Evolutionary conservation across 225 moss, liverwort and hornwort genomes (phyloP), one percentile per base, ranked within the genome.

Genomic region (Polytrichum commune): DNA sequence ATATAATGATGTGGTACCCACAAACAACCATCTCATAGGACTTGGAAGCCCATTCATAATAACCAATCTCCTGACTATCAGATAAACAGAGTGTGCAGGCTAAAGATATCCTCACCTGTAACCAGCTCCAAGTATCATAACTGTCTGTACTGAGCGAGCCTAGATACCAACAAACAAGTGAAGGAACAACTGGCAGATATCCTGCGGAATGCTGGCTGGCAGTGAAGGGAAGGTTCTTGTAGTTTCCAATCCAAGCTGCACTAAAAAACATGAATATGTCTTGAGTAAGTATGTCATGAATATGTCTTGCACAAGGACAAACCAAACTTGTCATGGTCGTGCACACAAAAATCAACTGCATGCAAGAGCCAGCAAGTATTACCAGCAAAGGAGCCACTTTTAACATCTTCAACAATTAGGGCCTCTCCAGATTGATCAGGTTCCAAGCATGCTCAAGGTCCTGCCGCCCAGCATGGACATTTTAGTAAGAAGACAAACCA

Each of bases 391-490:
- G 77, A 70, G 80, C 81, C 81, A 85, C 93, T 82, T 85, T 83
- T 88, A 71, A 84, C 75, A 86, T 88, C 93, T 89, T 81, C 88
- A 74, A 83, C 79, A 85, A 74, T 83, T 85, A 87, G 77, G 70
- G 80, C 76, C 88, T 83, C 88, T 88, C 93, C 93, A 82, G 85
- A 81, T 82, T 88, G 90, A 74, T 92, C 86, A 87, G 90, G 91
- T 91, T 90, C 88, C 90, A 70, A 85, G 78, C 82, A 85, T 79
- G 80, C 83, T 96, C 90, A 93, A 81, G 82, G 89, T 93, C 96
- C 96, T 96, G 96, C 92, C 90, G 92, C 91, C 90, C 92, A 92
- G 92, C 89, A 96, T 93, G 92, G 93, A 93, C 89, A 93, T 84
- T 90, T 46, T 76, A 82, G 83, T 93, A 88, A 92, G 91, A 92